These are phyloP conservation scores for Phaffia australis DNA, from an alignment of 768 basidiomycete genomes.

Conservation along the genomic window DNA sequence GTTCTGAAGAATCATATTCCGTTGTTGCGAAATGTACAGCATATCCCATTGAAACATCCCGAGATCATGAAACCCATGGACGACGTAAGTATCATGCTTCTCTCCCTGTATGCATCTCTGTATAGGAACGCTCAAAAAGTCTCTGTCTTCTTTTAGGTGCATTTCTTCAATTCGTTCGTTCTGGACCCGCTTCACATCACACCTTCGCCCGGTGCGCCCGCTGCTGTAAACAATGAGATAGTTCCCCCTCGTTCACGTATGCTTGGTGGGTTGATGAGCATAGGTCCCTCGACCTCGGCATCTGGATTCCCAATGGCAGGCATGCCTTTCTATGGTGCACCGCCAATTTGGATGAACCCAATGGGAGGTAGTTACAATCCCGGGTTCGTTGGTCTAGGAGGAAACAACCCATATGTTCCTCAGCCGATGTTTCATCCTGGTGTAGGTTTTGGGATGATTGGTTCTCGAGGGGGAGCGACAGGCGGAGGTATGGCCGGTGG, in stretches of 20 bases:
- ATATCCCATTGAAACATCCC: constrained; percentile 86
- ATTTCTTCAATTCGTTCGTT: constrained; percentile 90
- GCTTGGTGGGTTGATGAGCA: neutral
- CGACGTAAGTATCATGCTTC: constrained; percentile 50
- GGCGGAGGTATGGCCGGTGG: constrained; percentile 14
- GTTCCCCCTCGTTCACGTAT: constrained; percentile 46
- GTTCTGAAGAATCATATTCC: no score
- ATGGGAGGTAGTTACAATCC: constrained; percentile 13
- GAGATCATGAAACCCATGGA: constrained; percentile 66
- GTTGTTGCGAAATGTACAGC: constrained; percentile 35
- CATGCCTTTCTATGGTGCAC: neutral
- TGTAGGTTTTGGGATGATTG: constrained; percentile 1
- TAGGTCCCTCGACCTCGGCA: neutral
- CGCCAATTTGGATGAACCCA: constrained; percentile 19
- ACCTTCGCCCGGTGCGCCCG: constrained; percentile 32
- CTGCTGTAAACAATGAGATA: constrained; percentile 35
- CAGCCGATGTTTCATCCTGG: constrained; percentile 14
- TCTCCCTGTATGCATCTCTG: neutral
- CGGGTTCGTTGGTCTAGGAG: constrained; percentile 24
- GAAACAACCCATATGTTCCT: constrained; percentile 7
- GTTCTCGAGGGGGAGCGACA: neutral
- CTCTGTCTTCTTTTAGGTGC: constrained; percentile 46
- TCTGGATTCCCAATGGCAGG: constrained; percentile 39
- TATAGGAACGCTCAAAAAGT: constrained; percentile 4
- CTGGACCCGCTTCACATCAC: constrained; percentile 81